phyloP scores from a whole-genome alignment of 2,329 filamentous ascomycete species.

The Neofusicoccum parvum region DNA sequence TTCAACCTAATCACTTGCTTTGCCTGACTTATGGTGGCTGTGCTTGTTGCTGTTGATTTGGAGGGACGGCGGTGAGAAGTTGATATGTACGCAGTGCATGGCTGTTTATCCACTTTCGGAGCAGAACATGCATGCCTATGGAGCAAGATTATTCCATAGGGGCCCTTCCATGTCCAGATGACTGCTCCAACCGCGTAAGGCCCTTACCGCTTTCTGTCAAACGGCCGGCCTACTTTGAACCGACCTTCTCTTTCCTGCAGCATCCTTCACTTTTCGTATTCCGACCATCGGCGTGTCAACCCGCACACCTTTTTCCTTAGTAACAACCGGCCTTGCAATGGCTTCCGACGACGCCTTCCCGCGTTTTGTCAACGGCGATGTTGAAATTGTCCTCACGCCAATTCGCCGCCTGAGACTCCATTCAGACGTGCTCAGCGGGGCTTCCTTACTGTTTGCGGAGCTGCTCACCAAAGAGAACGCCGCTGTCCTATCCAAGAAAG shows the following conservation, averaged over 20 bases:
- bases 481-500: conserved; percentile 30
- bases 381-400: conserved; percentile 32
- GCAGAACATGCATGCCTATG: neutral
- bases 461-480: conserved; percentile 36
- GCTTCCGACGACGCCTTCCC: neutral
- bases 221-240: neutral
- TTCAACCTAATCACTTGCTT: neutral
- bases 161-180: neutral
- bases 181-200: neutral
- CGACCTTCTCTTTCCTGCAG: neutral
- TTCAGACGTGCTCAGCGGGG: conserved; percentile 37
- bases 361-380: conserved; percentile 5
- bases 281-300: neutral
- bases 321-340: neutral
- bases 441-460: conserved; percentile 31
- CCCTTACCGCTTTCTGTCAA: neutral
- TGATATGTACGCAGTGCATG: too few species aligned
- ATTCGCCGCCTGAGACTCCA: conserved; percentile 37
- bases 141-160: neutral
- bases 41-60: neutral
- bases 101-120: neutral
- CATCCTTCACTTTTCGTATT: neutral
- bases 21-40: too few species aligned
- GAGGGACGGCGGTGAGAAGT: too few species aligned
- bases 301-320: too few species aligned